Evolutionary conservation across 805 yeast genomes (phyloP).

Genomic region (Candida lessepsii): DNA sequence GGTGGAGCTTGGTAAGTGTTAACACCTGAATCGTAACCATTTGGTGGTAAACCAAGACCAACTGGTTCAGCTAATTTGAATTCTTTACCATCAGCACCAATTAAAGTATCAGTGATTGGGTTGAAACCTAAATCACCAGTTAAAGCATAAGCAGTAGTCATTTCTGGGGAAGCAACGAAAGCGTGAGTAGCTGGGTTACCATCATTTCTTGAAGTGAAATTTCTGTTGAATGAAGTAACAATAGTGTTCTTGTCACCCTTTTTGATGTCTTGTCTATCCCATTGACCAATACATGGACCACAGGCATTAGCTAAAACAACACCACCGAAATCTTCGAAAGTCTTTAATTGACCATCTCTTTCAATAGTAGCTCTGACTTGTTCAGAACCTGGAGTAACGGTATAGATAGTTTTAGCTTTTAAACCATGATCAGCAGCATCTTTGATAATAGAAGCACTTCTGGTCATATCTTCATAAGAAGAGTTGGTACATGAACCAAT

Average conservation of each 20-base stretch:
- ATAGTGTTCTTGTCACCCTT: slow-evolving; percentile 96
- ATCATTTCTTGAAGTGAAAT: slow-evolving; percentile 96
- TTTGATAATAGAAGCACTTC: slow-evolving; percentile 88
- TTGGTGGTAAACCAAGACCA: slow-evolving; percentile 86
- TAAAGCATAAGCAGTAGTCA: slow-evolving; percentile 92
- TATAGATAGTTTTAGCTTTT: slow-evolving; percentile 86
- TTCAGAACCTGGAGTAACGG: slow-evolving; percentile 97
- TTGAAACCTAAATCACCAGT: slow-evolving; percentile 96
- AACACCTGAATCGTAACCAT: slow-evolving; percentile 91
- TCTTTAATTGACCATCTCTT: slow-evolving; percentile 85
- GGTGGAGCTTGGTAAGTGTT: slow-evolving; percentile 98
- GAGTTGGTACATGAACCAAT: slow-evolving; percentile 99
- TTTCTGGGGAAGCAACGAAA: slow-evolving; percentile 95
- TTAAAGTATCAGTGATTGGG: slow-evolving; percentile 88
- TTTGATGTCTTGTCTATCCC: slow-evolving; percentile 93
- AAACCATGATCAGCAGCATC: slow-evolving; percentile 91
- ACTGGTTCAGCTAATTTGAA: slow-evolving; percentile 84
- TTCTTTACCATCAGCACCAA: slow-evolving; percentile 85
- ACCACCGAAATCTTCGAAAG: slow-evolving; percentile 86
- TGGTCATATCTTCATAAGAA: slow-evolving; percentile 96
- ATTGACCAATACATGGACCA: slow-evolving; percentile 99
- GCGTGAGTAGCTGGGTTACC: slow-evolving; percentile 98
- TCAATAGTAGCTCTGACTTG: slow-evolving; percentile 96
- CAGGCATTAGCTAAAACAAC: slow-evolving; percentile 94
- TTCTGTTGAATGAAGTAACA: slow-evolving; percentile 96